Evolutionary conservation across 2,329 filamentous ascomycete genomes (phyloP).

Genomic region (Stagonosporopsis chrysanthemi): DNA sequence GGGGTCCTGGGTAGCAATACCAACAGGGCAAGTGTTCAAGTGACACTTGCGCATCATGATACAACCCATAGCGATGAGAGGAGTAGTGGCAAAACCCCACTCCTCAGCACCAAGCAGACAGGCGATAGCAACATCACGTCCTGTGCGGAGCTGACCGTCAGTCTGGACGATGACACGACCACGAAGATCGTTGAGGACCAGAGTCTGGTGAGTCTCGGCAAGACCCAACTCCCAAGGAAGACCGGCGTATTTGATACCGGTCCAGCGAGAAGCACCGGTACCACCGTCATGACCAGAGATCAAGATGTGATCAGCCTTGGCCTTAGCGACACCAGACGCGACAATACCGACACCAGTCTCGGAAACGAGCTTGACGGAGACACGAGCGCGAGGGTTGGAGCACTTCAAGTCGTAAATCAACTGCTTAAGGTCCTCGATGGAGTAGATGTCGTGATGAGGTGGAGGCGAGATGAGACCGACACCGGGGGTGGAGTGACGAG

Average conservation of each 20-base stretch:
- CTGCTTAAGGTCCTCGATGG: slow-evolving; percentile 97
- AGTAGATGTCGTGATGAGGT: slow-evolving; percentile 98
- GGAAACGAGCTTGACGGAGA: slow-evolving; percentile 97
- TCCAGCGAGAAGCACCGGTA: slow-evolving; percentile 96
- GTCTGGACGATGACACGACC: slow-evolving; percentile 96
- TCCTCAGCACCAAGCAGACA: slow-evolving; percentile 97
- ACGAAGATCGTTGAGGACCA: slow-evolving; percentile 94
- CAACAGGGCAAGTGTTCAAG: slow-evolving; percentile 83
- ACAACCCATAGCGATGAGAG: slow-evolving; percentile 95
- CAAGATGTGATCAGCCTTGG: slow-evolving; percentile 94
- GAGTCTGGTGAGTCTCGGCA: slow-evolving; percentile 94
- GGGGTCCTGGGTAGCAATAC: slow-evolving; percentile 96
- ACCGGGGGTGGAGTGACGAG: slow-evolving; percentile 93
- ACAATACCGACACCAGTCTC: slow-evolving; percentile 98
- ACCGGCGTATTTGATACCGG: slow-evolving; percentile 97
- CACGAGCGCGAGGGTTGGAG: slow-evolving; percentile 87
- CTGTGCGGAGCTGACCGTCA: slow-evolving; percentile 91
- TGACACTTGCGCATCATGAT: slow-evolving; percentile 87
- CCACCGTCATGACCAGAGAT: slow-evolving; percentile 97
- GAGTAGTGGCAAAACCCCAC: slow-evolving; percentile 95
- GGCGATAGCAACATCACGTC: slow-evolving; percentile 91
- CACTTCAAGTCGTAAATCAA: slow-evolving; percentile 98
- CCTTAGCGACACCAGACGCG: slow-evolving; percentile 95
- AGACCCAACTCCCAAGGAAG: slow-evolving; percentile 96
- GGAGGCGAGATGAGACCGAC: slow-evolving; percentile 96